A percentile compares a stretch with the other conserved stretches of the same genome.
These are phyloP conservation scores for Xerocomus brunneocitrinus DNA, from an alignment of 768 basidiomycete species.

Conservation along the genomic window DNA sequence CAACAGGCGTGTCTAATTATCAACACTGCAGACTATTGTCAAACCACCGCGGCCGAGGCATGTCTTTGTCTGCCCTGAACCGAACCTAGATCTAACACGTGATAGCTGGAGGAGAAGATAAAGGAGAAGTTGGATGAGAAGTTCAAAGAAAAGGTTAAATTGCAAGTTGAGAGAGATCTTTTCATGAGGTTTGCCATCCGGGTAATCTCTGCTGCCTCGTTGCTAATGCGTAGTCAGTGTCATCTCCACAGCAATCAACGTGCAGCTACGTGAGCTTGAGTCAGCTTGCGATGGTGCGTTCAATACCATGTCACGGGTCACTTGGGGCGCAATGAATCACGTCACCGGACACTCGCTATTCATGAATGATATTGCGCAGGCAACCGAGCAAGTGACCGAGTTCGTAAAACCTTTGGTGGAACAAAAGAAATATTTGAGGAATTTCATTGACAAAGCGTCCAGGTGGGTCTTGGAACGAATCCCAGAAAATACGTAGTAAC, in stretches of 20 bases:
- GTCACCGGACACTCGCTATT: conserved; percentile 87
- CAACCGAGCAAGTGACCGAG: conserved; percentile 73
- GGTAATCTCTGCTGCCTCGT: background rate
- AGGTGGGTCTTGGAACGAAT: conserved; percentile 48
- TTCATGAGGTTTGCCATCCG: conserved; percentile 68
- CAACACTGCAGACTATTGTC: conserved; percentile 98
- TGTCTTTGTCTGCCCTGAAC: conserved; percentile 4
- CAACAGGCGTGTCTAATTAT: conserved; percentile 84
- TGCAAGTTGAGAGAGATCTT: conserved; percentile 82
- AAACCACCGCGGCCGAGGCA: conserved; percentile 85
- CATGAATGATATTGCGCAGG: conserved; percentile 68
- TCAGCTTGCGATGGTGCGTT: conserved; percentile 76
- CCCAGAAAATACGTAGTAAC: background rate
- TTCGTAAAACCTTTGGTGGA: conserved; percentile 77
- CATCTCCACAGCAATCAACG: conserved; percentile 77
- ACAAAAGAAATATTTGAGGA: conserved; percentile 91
- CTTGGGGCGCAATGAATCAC: conserved; percentile 75
- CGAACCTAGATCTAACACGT: background rate
- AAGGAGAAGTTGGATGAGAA: conserved; percentile 73
- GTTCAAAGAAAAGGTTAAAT: conserved; percentile 72
- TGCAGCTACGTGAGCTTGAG: conserved; percentile 83
- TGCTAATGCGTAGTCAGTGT: conserved; percentile 44
- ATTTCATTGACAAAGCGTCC: conserved; percentile 89
- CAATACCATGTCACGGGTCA: conserved; percentile 65
- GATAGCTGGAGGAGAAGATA: conserved; percentile 88